Conservation (phyloP, 495 filamentous ascomycete genomes). For the Apodospora peruviana region DNA sequence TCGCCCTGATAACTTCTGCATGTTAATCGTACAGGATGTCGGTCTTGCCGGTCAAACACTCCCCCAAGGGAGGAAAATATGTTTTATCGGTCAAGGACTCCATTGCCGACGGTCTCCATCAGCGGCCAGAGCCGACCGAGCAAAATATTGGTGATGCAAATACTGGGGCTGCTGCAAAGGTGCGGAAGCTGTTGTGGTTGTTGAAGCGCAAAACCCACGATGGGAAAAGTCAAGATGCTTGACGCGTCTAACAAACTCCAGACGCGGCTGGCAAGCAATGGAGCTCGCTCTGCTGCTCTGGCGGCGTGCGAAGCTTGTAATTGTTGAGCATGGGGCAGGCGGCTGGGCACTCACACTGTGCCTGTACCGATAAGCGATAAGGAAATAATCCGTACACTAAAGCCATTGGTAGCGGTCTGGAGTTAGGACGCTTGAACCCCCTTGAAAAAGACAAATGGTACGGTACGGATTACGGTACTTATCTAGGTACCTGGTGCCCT, state of each 20-base stretch:
- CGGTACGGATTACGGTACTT: too few species aligned
- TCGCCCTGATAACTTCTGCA: background rate
- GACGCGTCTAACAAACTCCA: slow-evolving; percentile 14
- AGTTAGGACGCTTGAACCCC: too few species aligned
- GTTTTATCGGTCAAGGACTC: slow-evolving; percentile 48
- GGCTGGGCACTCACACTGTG: background rate
- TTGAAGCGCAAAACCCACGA: background rate
- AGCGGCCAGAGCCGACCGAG: slow-evolving; percentile 10
- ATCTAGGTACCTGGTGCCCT: too few species aligned
- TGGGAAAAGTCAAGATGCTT: slow-evolving; percentile 9
- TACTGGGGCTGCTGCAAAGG: background rate
- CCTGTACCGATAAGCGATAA: slow-evolving; percentile 7
- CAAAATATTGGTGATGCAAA: slow-evolving; percentile 7
- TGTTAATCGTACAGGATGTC: background rate
- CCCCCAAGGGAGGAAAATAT: slow-evolving; percentile 44
- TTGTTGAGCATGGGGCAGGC: too few species aligned
- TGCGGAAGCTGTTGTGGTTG: background rate
- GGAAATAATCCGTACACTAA: background rate
- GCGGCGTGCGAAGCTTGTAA: too few species aligned
- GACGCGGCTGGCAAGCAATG: slow-evolving; percentile 14
- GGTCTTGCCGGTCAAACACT: slow-evolving; percentile 40
- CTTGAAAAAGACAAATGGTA: too few species aligned
- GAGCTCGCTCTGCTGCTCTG: too few species aligned
- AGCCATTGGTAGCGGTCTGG: too few species aligned
- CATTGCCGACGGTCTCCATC: slow-evolving; percentile 55